Conservation (phyloP, 345 rosid species). For the Garcia nutans region DNA sequence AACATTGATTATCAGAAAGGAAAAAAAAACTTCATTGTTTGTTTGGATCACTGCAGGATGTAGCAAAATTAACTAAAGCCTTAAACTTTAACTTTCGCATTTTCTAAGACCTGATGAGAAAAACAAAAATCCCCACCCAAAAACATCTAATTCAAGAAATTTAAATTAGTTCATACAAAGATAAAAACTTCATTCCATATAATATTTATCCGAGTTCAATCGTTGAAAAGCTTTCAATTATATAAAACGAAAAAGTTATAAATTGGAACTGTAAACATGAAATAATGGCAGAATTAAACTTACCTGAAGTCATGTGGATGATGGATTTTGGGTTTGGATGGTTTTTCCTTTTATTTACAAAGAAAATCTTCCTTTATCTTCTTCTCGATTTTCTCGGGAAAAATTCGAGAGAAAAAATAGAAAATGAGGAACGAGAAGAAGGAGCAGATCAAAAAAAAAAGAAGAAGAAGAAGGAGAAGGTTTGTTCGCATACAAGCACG, state of each 20-base stretch:
- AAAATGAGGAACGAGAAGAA: not conserved
- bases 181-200: not conserved
- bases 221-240: not conserved
- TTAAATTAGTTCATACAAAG: not conserved
- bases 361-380: not conserved
- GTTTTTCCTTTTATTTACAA: not conserved
- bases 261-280: not conserved
- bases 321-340: not conserved
- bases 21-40: not conserved
- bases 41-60: not conserved
- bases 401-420: not conserved
- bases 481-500: not conserved
- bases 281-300: not conserved
- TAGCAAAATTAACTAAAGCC: not conserved
- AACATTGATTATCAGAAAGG: not conserved
- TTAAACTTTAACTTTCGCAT: not conserved
- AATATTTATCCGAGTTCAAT: not conserved
- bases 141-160: not conserved
- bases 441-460: no score
- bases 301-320: constrained; percentile 20
- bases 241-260: not conserved
- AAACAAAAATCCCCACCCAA: not conserved
- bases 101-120: not conserved
- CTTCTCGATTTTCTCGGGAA: constrained; percentile 4
- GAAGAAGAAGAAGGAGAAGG: not conserved